These are phyloP conservation scores for Quaeritorhiza haematococci DNA, from an alignment of 371 early-diverging fungal genomes.

Conservation along the genomic window DNA sequence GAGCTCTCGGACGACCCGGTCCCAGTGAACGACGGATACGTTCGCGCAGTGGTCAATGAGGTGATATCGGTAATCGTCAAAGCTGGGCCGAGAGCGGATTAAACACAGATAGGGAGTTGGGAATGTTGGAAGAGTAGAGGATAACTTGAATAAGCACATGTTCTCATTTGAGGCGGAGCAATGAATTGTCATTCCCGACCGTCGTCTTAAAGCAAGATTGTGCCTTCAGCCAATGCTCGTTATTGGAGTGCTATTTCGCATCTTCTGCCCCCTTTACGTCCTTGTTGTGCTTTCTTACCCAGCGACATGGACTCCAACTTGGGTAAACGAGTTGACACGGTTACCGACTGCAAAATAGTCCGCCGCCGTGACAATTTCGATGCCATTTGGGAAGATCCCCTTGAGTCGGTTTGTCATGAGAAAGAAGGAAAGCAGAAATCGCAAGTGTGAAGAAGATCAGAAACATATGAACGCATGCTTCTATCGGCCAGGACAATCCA, in stretches of 20 bases:
- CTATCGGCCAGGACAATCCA: too few species aligned
- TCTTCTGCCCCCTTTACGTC: neutral
- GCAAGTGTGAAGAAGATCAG: neutral
- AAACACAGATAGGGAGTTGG: neutral
- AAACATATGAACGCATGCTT: too few species aligned
- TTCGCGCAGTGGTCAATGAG: constrained; percentile 67
- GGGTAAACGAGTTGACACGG: constrained; percentile 63
- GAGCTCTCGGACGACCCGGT: constrained; percentile 68
- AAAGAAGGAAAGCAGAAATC: neutral
- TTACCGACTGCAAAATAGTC: constrained; percentile 92
- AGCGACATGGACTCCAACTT: constrained; percentile 64
- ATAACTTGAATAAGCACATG: too few species aligned
- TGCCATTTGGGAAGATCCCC: constrained; percentile 90
- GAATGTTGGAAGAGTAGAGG: too few species aligned
- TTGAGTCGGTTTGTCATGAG: constrained; percentile 12
- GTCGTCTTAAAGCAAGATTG: neutral
- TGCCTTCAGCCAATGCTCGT: neutral
- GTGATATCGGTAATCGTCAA: constrained; percentile 64
- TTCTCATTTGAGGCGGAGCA: too few species aligned
- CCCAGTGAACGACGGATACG: constrained; percentile 78
- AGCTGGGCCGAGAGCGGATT: constrained; percentile 38
- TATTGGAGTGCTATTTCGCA: neutral
- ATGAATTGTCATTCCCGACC: too few species aligned
- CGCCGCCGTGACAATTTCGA: constrained; percentile 79
- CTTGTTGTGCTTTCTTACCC: constrained; percentile 40